These are phyloP conservation scores for Asterophora lycoperdoides DNA, from an alignment of 768 basidiomycete species.

Conservation along the genomic window DNA sequence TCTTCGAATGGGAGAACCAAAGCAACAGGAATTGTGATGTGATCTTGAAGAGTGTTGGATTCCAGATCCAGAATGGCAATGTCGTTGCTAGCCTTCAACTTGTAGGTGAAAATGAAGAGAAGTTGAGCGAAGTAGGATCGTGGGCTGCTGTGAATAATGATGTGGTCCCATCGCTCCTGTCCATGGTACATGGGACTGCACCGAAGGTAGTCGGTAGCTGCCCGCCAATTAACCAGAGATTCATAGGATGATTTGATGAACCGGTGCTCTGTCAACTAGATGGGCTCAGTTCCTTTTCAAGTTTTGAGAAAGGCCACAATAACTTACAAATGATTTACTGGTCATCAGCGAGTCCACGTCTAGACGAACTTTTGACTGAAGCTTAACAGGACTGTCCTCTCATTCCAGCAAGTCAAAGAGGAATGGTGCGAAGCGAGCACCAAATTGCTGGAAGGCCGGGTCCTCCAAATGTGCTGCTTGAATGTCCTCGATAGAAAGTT, in stretches of 20 bases:
- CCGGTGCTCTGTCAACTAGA: neutral
- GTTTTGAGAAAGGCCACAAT: no score
- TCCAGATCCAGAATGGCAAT: no score
- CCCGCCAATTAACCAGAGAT: conserved; percentile 17
- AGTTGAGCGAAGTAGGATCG: neutral
- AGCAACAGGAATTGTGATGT: neutral
- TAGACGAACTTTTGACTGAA: no score
- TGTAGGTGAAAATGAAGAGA: conserved; percentile 3
- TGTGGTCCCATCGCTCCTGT: neutral
- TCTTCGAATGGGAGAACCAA: neutral
- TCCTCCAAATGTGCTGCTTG: neutral
- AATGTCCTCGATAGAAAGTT: neutral
- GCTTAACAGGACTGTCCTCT: no score
- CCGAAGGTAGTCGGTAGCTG: conserved; percentile 14
- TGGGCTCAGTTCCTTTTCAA: no score
- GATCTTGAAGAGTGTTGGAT: no score
- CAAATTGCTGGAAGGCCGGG: neutral
- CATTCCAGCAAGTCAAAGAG: no score
- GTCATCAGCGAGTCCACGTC: no score
- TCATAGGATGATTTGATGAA: conserved; percentile 19
- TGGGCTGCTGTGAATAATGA: neutral
- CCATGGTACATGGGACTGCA: conserved; percentile 16
- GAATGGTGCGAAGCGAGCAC: no score
- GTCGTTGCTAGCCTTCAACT: neutral
- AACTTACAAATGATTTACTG: no score